Percentiles rank a stretch among this genome's conserved stretches.
Conservation (phyloP, 1,139 yeast species). For the Candida gigantensis region DNA sequence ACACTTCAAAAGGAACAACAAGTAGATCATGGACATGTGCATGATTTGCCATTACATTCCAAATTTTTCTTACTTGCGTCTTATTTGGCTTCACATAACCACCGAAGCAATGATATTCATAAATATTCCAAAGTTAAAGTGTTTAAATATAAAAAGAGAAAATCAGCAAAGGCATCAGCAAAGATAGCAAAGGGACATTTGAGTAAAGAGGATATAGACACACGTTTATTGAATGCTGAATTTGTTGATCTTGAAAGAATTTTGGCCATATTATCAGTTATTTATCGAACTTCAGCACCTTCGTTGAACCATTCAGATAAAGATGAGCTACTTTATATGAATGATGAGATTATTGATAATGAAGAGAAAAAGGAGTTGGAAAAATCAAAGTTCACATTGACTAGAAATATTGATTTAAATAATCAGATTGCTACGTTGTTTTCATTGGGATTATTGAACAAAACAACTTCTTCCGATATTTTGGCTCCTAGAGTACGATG, state of each 20-base stretch:
- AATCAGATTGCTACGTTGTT: conserved; percentile 62
- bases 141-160: conserved; percentile 40
- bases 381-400: conserved; percentile 34
- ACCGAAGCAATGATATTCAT: conserved; percentile 58
- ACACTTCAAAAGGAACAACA: conserved; percentile 24
- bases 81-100: conserved; percentile 68
- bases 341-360: conserved; percentile 24
- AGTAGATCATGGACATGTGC: conserved; percentile 15
- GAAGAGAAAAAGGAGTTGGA: conserved; percentile 39
- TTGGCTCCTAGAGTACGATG: conserved; percentile 64
- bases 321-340: conserved; percentile 26
- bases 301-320: conserved; percentile 29
- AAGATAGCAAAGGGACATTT: conserved; percentile 35
- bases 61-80: conserved; percentile 67
- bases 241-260: conserved; percentile 68
- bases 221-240: conserved; percentile 58
- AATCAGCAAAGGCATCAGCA: conserved; percentile 14
- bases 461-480: conserved; percentile 55
- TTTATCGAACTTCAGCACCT: conserved; percentile 45
- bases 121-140: conserved; percentile 61
- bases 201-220: conserved; percentile 49
- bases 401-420: conserved; percentile 49
- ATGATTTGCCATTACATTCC: conserved; percentile 55
- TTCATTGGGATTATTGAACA: conserved; percentile 52
- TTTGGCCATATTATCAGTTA: conserved; percentile 64